These are phyloP conservation scores for Babesia bigemina DNA, from an alignment of 169 alveolate species.

Conservation along the genomic window DNA sequence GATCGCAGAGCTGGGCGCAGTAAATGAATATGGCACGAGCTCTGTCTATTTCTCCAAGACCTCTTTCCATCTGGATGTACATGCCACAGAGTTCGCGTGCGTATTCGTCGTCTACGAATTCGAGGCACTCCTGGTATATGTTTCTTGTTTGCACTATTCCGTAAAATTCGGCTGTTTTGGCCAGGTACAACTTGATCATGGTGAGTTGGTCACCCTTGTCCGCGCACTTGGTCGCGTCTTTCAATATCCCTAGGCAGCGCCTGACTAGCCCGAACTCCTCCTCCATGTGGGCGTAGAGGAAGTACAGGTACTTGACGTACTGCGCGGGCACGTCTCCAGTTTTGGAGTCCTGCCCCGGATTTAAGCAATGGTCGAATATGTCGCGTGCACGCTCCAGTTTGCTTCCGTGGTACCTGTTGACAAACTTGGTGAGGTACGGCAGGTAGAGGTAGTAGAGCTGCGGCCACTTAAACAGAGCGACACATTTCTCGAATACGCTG, in stretches of 20 bases:
- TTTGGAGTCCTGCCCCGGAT: constrained; percentile 63
- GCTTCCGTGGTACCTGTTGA: constrained; percentile 82
- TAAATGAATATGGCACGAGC: constrained; percentile 90
- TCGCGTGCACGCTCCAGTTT: constrained; percentile 93
- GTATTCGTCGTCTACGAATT: constrained; percentile 71
- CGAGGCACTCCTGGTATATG: constrained; percentile 75
- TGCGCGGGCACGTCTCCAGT: constrained; percentile 78
- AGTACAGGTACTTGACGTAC: constrained; percentile 73
- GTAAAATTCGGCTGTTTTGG: constrained; percentile 87
- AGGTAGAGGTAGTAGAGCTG: constrained; percentile 89
- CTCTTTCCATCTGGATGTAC: constrained; percentile 89
- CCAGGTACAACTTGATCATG: constrained; percentile 83
- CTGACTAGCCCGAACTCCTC: constrained; percentile 90
- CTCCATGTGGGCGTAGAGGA: constrained; percentile 88
- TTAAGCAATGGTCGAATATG: constrained; percentile 84
- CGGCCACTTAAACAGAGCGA: constrained; percentile 90
- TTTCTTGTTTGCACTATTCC: constrained; percentile 90
- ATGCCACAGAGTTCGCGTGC: constrained; percentile 86
- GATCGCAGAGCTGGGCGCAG: constrained; percentile 88
- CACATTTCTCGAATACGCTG: constrained; percentile 90
- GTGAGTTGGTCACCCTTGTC: constrained; percentile 81
- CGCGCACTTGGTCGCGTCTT: constrained; percentile 83
- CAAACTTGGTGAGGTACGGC: constrained; percentile 85
- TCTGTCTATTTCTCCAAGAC: constrained; percentile 91
- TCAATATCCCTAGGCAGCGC: constrained; percentile 87